Conservation (phyloP, 805 yeast species). For the Saturnispora galanensis region DNA sequence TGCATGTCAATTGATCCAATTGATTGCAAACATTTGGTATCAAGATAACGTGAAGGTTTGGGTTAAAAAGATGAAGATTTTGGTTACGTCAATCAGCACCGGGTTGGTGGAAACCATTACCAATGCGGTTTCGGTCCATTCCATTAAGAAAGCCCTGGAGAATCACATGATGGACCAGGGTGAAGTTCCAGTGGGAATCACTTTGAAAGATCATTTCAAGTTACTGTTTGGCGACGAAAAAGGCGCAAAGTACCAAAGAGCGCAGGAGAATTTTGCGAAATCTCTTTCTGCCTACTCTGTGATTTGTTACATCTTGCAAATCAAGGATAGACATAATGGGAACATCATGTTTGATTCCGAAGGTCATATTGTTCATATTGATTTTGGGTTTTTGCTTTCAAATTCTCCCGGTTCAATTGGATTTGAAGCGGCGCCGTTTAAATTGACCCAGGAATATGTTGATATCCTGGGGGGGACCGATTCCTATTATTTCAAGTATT, state of each 20-base stretch:
- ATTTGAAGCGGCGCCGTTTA: constrained; percentile 96
- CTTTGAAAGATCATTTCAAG: constrained; percentile 69
- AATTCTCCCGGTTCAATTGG: constrained; percentile 97
- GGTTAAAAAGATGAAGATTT: constrained; percentile 89
- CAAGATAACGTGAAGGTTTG: constrained; percentile 61
- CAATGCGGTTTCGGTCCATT: constrained; percentile 87
- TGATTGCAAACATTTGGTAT: constrained; percentile 81
- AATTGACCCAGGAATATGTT: constrained; percentile 79
- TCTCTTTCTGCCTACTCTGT: constrained; percentile 90
- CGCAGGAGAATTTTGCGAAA: constrained; percentile 76
- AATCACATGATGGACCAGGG: constrained; percentile 59
- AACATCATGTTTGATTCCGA: constrained; percentile 94
- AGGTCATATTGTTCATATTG: constrained; percentile 92
- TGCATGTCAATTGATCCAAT: constrained; percentile 87
- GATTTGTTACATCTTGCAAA: constrained; percentile 80
- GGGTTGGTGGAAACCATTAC: constrained; percentile 95
- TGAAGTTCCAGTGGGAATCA: constrained; percentile 60
- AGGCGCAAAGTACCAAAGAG: constrained; percentile 49
- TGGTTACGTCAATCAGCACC: constrained; percentile 81
- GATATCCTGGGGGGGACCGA: constrained; percentile 78
- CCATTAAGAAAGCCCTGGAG: constrained; percentile 86
- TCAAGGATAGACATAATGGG: constrained; percentile 95
- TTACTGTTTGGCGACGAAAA: constrained; percentile 62
- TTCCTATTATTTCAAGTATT: constrained; percentile 49
- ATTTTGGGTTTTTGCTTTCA: constrained; percentile 86